Evolutionary conservation across 495 filamentous ascomycete species (phyloP).

Genomic region (Penicillium soppii): DNA sequence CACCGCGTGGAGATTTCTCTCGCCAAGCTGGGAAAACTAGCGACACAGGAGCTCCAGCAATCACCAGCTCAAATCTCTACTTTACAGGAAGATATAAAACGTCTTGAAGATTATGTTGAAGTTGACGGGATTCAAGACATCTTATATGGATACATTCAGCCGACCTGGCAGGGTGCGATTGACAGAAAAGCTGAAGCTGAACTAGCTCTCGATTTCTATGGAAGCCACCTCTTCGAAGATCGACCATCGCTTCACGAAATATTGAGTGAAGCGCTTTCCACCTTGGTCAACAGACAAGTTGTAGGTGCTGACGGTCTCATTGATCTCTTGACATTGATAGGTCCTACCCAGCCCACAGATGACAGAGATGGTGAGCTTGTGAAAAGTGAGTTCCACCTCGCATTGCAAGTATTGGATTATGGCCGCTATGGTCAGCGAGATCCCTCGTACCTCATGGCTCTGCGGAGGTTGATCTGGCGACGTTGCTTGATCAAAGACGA

Average conservation of each 20-base stretch:
- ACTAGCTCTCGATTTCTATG: constrained; percentile 68
- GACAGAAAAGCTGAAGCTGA: constrained; percentile 76
- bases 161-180: constrained; percentile 62
- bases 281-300: constrained; percentile 64
- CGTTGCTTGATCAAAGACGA: constrained; percentile 76
- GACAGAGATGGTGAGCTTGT: constrained; percentile 37
- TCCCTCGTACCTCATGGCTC: constrained; percentile 50
- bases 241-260: constrained; percentile 62
- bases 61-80: constrained; percentile 14
- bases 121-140: constrained; percentile 71
- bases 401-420: constrained; percentile 64
- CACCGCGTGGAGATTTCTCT: constrained; percentile 90
- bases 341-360: constrained; percentile 28
- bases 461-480: constrained; percentile 78
- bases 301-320: constrained; percentile 67
- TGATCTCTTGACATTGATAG: constrained; percentile 78
- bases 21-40: constrained; percentile 75
- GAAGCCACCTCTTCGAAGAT: constrained; percentile 51
- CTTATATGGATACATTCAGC: constrained; percentile 60
- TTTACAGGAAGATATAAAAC: constrained; percentile 33
- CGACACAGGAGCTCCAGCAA: constrained; percentile 45
- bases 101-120: constrained; percentile 59
- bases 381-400: constrained; percentile 64
- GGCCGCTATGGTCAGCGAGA: constrained; percentile 49
- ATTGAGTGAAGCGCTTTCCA: constrained; percentile 62